Evolutionary conservation across 2,329 filamentous ascomycete species (phyloP).

Genomic region (Metarhizium humberi): DNA sequence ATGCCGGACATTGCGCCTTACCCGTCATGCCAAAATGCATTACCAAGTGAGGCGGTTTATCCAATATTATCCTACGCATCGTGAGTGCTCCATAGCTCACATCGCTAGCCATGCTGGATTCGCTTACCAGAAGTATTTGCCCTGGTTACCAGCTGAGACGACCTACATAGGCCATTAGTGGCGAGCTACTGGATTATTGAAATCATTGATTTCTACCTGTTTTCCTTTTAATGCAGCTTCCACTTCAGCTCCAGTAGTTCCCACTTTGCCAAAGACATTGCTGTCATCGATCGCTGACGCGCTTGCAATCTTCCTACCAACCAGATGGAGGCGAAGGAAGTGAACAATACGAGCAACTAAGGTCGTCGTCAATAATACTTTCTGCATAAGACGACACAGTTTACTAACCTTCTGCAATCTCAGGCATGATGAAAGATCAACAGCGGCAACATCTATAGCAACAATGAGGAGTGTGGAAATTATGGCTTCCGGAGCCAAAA

Average conservation of each 20-base stretch:
- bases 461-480: not conserved
- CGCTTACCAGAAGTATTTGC: conserved; percentile 85
- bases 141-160: conserved; percentile 66
- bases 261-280: conserved; percentile 85
- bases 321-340: conserved; percentile 72
- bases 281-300: conserved; percentile 68
- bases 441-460: not conserved
- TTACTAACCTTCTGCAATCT: conserved; percentile 49
- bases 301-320: conserved; percentile 67
- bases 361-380: conserved; percentile 2
- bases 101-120: not conserved
- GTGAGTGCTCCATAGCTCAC: not conserved
- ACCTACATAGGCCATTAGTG: conserved; percentile 27
- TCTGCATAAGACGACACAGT: not conserved
- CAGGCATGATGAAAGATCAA: conserved; percentile 40
- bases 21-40: conserved; percentile 78
- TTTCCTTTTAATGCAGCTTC: conserved; percentile 65
- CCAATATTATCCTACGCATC: conserved; percentile 38
- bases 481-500: not conserved
- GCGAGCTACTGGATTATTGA: not conserved
- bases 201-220: conserved; percentile 31
- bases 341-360: conserved; percentile 79
- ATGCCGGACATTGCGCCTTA: conserved; percentile 13
- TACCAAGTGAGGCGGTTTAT: conserved; percentile 73
- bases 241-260: conserved; percentile 68